Evolutionary conservation across 2,329 filamentous ascomycete genomes (phyloP).

Genomic region (Fusarium pseudocircinatum): DNA sequence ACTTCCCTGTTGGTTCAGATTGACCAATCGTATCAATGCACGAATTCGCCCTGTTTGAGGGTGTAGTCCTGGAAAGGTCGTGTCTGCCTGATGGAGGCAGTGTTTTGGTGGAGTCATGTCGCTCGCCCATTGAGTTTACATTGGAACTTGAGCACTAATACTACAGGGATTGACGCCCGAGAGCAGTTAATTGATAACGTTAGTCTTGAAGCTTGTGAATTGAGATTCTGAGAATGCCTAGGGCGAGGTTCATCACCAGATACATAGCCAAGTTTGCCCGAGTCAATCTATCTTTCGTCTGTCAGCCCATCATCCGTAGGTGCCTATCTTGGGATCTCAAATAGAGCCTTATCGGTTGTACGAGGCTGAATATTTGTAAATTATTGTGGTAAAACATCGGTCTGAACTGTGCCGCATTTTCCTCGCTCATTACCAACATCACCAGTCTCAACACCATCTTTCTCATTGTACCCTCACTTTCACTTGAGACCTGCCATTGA

Average conservation of each 20-base stretch:
- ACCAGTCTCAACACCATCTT: not conserved
- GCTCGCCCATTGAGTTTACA: not conserved
- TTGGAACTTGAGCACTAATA: not conserved
- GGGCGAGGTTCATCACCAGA: not conserved
- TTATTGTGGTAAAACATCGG: not conserved
- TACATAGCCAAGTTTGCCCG: not conserved
- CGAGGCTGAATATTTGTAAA: not conserved
- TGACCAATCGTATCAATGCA: not conserved
- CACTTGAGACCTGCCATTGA: not conserved
- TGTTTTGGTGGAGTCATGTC: not conserved
- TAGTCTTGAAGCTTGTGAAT: not conserved
- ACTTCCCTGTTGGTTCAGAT: not conserved
- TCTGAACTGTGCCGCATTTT: not conserved
- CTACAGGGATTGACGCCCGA: not conserved
- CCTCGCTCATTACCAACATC: not conserved
- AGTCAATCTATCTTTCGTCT: not conserved
- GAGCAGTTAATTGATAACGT: not conserved
- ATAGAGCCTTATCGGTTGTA: not conserved
- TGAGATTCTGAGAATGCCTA: not conserved
- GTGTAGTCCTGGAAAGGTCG: slow-evolving; percentile 1
- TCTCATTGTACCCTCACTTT: not conserved
- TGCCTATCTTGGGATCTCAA: not conserved
- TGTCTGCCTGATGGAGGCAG: slow-evolving; percentile 13
- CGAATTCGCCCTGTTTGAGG: not conserved
- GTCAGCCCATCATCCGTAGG: not conserved